phyloP scores from a whole-genome alignment of 352 stramenopile species.

The Pythium insidiosum region DNA sequence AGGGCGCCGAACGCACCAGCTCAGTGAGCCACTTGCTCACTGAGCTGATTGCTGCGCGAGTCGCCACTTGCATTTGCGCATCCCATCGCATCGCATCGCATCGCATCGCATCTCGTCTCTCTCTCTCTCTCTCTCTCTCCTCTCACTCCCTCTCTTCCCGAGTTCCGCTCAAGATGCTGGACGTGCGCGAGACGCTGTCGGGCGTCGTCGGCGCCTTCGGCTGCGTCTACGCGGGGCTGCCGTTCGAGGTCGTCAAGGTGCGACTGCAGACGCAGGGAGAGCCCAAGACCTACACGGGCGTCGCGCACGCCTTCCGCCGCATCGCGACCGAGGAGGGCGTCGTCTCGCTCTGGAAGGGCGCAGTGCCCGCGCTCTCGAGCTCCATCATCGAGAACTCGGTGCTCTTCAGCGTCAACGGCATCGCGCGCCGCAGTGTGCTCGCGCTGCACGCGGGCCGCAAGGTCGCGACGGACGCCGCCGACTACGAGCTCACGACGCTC shows the following conservation, averaged over 20 bases:
- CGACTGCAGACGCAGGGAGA: slow-evolving; percentile 71
- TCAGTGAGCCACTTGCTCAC: too few species aligned
- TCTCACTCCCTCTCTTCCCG: too few species aligned
- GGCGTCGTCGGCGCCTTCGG: slow-evolving; percentile 73
- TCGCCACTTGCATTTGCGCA: too few species aligned
- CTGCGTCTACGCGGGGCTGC: slow-evolving; percentile 78
- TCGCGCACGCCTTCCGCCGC: slow-evolving; percentile 56
- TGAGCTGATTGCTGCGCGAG: too few species aligned
- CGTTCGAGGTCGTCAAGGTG: slow-evolving; percentile 86
- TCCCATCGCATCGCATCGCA: too few species aligned
- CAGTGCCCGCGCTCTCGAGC: slow-evolving; percentile 76
- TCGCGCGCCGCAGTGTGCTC: slow-evolving; percentile 60
- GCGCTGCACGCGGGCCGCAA: slow-evolving; percentile 36
- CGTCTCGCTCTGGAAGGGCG: slow-evolving; percentile 82
- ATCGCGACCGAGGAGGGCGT: slow-evolving; percentile 71
- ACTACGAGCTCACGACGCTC: slow-evolving; percentile 63
- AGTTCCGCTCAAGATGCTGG: too few species aligned
- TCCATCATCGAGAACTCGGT: slow-evolving; percentile 88
- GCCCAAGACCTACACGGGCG: slow-evolving; percentile 47
- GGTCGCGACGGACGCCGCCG: slow-evolving; percentile 22
- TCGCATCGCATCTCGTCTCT: too few species aligned
- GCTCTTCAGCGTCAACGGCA: slow-evolving; percentile 82
- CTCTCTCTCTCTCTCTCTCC: too few species aligned
- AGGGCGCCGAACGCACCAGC: too few species aligned
- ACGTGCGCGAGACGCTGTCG: slow-evolving; percentile 66